Evolutionary conservation across 345 rosid species (phyloP).

Genomic region (Eucalyptus camaldulensis): DNA sequence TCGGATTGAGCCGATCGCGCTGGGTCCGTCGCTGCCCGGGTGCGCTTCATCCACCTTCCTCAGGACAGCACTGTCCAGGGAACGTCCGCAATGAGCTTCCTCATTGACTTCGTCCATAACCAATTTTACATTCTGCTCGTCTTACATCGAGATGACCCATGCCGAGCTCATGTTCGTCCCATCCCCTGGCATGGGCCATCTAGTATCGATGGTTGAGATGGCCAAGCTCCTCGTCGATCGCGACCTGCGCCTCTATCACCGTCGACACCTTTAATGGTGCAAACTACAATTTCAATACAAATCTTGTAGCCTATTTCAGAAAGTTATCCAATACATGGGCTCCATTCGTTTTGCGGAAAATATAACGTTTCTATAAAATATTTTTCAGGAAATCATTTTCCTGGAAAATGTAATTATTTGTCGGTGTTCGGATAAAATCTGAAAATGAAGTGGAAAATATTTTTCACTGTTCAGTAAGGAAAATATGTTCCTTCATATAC

Average conservation of each 20-base stretch:
- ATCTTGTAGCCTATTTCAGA: too few species aligned
- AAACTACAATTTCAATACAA: too few species aligned
- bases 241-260: conserved; percentile 14
- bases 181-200: conserved; percentile 26
- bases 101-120: neutral
- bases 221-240: conserved; percentile 19
- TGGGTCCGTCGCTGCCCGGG: conserved; percentile 2
- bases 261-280: neutral
- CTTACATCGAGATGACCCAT: neutral
- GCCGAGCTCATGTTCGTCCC: conserved; percentile 47
- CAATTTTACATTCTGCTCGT: too few species aligned
- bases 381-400: too few species aligned
- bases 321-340: too few species aligned
- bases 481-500: too few species aligned
- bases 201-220: conserved; percentile 14
- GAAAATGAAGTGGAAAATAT: too few species aligned
- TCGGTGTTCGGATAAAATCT: fast-evolving
- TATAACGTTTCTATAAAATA: fast-evolving
- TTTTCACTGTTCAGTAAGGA: fast-evolving
- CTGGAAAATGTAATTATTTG: too few species aligned
- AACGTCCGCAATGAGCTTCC: neutral
- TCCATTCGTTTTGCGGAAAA: fast-evolving
- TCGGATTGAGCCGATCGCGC: neutral
- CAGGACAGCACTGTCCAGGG: neutral
- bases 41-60: conserved; percentile 20